Conservation (phyloP, 179 eudicot species). For the Kewa caespitosa region DNA sequence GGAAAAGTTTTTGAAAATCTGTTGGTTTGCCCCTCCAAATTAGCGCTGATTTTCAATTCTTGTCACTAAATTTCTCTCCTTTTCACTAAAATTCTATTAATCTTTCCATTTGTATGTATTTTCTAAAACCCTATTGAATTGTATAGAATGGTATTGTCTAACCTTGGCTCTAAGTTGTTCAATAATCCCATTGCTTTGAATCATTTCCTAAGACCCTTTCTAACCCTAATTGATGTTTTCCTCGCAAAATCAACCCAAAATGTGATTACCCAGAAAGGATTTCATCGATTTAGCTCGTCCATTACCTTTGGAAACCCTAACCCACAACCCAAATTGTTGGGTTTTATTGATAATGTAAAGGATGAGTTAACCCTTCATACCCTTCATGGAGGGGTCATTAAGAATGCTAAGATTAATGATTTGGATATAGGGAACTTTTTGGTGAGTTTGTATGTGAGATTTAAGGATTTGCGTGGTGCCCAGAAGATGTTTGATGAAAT, state of each 20-base stretch:
- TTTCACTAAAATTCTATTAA: no score
- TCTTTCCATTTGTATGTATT: no score
- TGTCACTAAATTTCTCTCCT: no score
- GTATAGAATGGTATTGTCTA: constrained; percentile 30
- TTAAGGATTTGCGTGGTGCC: constrained; percentile 40
- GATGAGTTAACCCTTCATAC: constrained; percentile 29
- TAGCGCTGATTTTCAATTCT: no score
- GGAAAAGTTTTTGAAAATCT: no score
- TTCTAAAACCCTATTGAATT: no score
- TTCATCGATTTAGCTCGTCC: constrained; percentile 13
- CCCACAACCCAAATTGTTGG: constrained; percentile 25
- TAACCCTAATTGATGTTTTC: neutral
- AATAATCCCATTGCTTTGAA: neutral
- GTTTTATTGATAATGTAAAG: constrained; percentile 29
- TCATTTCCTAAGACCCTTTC: neutral
- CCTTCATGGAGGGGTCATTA: constrained; percentile 51
- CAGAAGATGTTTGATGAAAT: constrained; percentile 75
- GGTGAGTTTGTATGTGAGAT: constrained; percentile 48
- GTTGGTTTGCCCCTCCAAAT: no score
- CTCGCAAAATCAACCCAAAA: constrained; percentile 1
- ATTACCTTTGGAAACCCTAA: constrained; percentile 12
- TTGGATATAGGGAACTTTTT: constrained; percentile 49
- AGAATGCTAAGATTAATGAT: constrained; percentile 38
- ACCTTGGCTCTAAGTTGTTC: neutral
- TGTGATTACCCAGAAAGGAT: constrained; percentile 20